Base-by-base conservation (phyloP, 805 yeast species). In the Saturnispora galanensis region DNA sequence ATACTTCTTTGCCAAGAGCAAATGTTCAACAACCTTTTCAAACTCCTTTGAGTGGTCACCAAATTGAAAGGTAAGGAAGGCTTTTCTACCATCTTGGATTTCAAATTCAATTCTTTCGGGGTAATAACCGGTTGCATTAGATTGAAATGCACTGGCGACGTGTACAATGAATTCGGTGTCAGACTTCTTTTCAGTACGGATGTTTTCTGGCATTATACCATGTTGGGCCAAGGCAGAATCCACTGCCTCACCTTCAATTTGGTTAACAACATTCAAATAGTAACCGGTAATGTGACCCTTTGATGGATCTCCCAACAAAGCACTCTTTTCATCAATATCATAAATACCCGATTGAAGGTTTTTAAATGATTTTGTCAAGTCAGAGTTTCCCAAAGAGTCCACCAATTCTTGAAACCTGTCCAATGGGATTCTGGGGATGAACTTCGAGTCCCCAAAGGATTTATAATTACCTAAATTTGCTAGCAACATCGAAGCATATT, bases 401-500 rank as follows among this genome's bases (percentile, higher is more conserved):
- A 74, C 69, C 29, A 84, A 64, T 18, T 63, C 51, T 46, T 66
- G 72, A 52, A 86, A 79, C 6, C 70, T 69, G 0, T 62, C 72
- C 30, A 52, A 56, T 0, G 70, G 46, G 34, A 85, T 55, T 41
- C 76, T 66, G 35, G 96, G 96, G 50, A 87, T 71, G 56, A 87
- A 87, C 63, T 87, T 87, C 53, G 77, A 76, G 64, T 87, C 96
- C 52, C 96, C 96, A 60, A 87, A 87, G 1, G 93, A 81, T 64
- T 82, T 87, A 65, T 75, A 84, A 57, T 84, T 84, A 52, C 93
- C 93, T 60, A 80, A 68, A 62, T 84, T 84, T 33, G 80, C 68
- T 49, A 84, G 66, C 56, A 84, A 79, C 66, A 84, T 90, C 35
- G 87, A 81, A 29, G 80, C 82, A 60, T 76, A 86, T 57, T 81